Percentiles rank a stretch among this genome's conserved stretches.
These are phyloP conservation scores for Kuraishia ogatae DNA, from an alignment of 805 yeast species.

Conservation along the genomic window DNA sequence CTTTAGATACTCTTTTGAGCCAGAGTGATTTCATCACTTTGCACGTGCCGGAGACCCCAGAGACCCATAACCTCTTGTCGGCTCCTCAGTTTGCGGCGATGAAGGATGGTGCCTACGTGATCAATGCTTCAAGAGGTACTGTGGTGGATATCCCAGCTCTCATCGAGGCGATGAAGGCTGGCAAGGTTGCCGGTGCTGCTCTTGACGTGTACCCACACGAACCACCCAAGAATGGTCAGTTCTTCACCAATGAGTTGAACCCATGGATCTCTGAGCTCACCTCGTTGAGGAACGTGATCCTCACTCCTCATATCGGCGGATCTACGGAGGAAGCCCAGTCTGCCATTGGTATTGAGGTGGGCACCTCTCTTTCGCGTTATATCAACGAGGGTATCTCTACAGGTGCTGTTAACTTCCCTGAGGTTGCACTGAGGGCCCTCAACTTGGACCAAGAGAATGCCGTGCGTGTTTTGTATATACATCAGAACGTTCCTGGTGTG, in stretches of 20 bases:
- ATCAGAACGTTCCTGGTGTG: constrained; percentile 98
- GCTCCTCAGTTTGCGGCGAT: constrained; percentile 89
- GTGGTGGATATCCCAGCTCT: constrained; percentile 95
- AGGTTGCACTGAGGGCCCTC: constrained; percentile 82
- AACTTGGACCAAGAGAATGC: constrained; percentile 80
- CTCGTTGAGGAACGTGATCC: constrained; percentile 76
- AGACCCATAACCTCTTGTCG: constrained; percentile 84
- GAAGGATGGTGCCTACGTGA: constrained; percentile 92
- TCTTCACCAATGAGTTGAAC: constrained; percentile 68
- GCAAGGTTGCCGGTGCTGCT: constrained; percentile 95
- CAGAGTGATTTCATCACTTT: constrained; percentile 83
- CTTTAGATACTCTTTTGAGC: constrained; percentile 74
- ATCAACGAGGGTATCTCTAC: constrained; percentile 92
- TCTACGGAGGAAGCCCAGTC: constrained; percentile 98
- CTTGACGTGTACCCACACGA: constrained; percentile 94
- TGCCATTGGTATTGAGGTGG: constrained; percentile 95
- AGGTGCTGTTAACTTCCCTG: constrained; percentile 99
- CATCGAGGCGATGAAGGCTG: constrained; percentile 83
- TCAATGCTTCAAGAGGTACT: constrained; percentile 96
- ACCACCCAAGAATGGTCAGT: constrained; percentile 91
- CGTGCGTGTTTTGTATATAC: constrained; percentile 92
- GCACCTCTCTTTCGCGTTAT: constrained; percentile 75
- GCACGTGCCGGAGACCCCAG: constrained; percentile 93
- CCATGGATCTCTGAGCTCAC: constrained; percentile 77
- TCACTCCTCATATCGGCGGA: constrained; percentile 98